Evolutionary conservation across 331 rosid species (phyloP), one percentile per base, ranked within the genome.

Genomic region (Quercus lobata): DNA sequence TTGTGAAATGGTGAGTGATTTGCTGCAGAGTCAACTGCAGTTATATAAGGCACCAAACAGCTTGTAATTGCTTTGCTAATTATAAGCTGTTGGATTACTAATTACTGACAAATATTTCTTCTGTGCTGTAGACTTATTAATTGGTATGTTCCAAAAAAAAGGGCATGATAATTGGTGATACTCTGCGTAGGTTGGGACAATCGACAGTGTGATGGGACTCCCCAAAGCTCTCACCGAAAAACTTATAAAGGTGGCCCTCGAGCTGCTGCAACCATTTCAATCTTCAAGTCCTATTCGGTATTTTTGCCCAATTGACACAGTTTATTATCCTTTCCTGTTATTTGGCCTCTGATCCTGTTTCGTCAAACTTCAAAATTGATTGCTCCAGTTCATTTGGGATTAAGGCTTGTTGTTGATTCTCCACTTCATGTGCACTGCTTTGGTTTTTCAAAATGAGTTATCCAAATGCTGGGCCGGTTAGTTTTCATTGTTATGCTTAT

Each of bases 131-230:
- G 10, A 55, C 49, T 46, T 17, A 35, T 46, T 41, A 8, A 41
- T 8, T 41, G 49, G 3, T 8, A 41, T 41, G 49, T 41, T 41
- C 12, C 49, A 8, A 41, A 41, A 9, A 8, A 41, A 8, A 41
- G 4, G 12, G 49, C 54, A 14, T 14, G 54, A 49, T 77, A 63
- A 83, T 69, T 71, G 83, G 18, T 65, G 78, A 63, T 70, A 49
- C 79, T 46, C 73, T 72, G 12, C 84, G 88, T 96, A 93, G 97
- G 94, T 84, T 70, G 96, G 99, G 76, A 96, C 98, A 76, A 91
- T 90, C 0, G 97, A 93, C 83, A 96, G 97, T 24, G 97, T 93
- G 87, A 93, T 96, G 97, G 98, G 98, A 82, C 97, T 96, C 74
- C 99, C 98, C n/a, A 91, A 88, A 87, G 83, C 83, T 62, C 83